Base-by-base conservation (phyloP, 2,329 filamentous ascomycete species). In the Acarospora socialis region DNA sequence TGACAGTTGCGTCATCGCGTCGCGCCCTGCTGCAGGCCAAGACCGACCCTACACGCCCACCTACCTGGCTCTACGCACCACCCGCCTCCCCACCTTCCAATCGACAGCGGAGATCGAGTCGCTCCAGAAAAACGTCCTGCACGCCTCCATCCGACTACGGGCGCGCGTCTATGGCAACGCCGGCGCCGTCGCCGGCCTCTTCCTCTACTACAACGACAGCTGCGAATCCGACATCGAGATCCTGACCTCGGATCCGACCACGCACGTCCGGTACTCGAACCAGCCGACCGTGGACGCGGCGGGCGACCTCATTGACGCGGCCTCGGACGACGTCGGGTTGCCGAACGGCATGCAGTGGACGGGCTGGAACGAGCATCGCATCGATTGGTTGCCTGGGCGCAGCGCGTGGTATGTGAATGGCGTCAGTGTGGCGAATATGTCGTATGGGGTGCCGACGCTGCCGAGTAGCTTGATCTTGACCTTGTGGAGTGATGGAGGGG, bases 141-240 rank as follows among this genome's bases (percentile, higher is more conserved):
- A 60, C 38, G 57, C 55, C n/a, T 65, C 61, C 3, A 46, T 68
- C 29, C 59, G 65, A 6, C 55, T 67, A 30, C 51, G 55, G 4
- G 53, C 63, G 30, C 60, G 63, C 3, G 50, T 68, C 2, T 44
- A 45, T 2, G 62, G 62, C n/a, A 42, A 52, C 12, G 37, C 47
- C 21, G 65, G 65, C 28, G 65, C 62, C 3, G 62, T 63, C 4
- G 60, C 61, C 1, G 65, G 65, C 3, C 59, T 68, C 42, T 61
- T 68, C 50, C 66, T 61, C 8, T 68, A 63, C 38, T 53, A 50
- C 36, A 53, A 61, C 23, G 51, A 57, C 29, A 49, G 41, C 18
- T 61, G 61, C 41, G 65, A 69, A 43, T 61, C 59, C 0, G 65
- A 69, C 39, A 61, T 69, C 37, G 65, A 69, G 47, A 64, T 69